Base-by-base conservation (phyloP, 306 rosid species). In the Echinosophora koreensis region DNA sequence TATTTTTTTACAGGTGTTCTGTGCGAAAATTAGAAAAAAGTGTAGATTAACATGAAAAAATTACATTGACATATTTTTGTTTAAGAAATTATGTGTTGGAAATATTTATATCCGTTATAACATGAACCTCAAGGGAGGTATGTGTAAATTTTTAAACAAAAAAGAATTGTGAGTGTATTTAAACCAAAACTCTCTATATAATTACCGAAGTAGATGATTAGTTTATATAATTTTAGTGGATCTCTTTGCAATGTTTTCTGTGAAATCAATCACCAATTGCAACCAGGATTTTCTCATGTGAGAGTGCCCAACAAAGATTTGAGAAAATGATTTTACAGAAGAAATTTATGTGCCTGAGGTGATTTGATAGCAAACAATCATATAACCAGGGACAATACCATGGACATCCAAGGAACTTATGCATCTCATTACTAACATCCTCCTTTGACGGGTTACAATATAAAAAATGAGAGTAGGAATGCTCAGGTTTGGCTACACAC, bases 261-360 rank as follows among this genome's bases (percentile, higher is more conserved):
- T 27, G 12, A 63, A 51, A 52, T 63, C 51, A 8, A 42, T 39
- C 58, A 63, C 61, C 41, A 11, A n/a, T 54, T 28, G 84, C 72
- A 50, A 37, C 38, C 22, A 49, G 14, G 18, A 68, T 51, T 54
- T 74, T 67, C 70, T 60, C 56, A 3, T 0, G 47, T 13, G 32
- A 37, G 8, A 28, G 50, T 71, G 37, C 37, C 55, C 0, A 27
- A n/a, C 18, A 39, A 50, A 35, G 62, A 4, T 35, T 66, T 18
- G 63, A 63, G 37, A 44, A 71, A 61, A 80, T 10, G 56, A 42
- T 5, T 34, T 27, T 30, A 54, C 46, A 5, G 50, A 37, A 58
- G 18, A 15, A 49, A 27, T 51, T 35, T 61, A 16, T 54, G 38
- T 30, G 38, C 13, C 35, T 38, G 34, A 37, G 58, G 7, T 52